A percentile compares a stretch with the other conserved stretches of the same genome.
Conservation (phyloP, 2,329 filamentous ascomycete species). For the Xylariaceae sp. region DNA sequence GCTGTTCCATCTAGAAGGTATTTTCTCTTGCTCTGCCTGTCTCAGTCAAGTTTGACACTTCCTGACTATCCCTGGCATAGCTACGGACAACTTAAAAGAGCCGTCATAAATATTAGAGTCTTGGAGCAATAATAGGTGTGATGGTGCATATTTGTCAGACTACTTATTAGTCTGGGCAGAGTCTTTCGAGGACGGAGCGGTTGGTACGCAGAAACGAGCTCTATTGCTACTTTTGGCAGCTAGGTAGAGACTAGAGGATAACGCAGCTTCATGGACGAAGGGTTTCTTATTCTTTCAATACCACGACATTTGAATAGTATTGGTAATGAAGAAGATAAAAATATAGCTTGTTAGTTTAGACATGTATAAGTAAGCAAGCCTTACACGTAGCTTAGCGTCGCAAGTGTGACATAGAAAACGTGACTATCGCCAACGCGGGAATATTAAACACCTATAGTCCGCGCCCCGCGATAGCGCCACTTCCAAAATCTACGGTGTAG, state of each 20-base stretch:
- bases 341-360: too few relatives aligned
- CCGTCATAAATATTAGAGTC: slow-evolving; percentile 58
- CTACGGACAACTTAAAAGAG: slow-evolving; percentile 83
- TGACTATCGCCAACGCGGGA: too few relatives aligned
- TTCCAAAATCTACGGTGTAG: neutral
- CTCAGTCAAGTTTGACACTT: neutral
- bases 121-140: neutral
- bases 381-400: too few relatives aligned
- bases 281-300: too few relatives aligned
- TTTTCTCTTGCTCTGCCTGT: slow-evolving; percentile 13
- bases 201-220: neutral
- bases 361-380: too few relatives aligned
- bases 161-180: neutral
- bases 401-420: too few relatives aligned
- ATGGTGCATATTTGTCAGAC: neutral
- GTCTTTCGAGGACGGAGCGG: neutral
- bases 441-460: too few relatives aligned
- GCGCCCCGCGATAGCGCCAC: too few relatives aligned
- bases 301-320: too few relatives aligned
- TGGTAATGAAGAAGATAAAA: too few relatives aligned
- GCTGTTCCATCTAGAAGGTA: slow-evolving; percentile 95
- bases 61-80: slow-evolving; percentile 49
- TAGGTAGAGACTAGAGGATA: neutral
- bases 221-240: neutral
- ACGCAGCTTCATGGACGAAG: neutral